Evolutionary conservation across 495 filamentous ascomycete species (phyloP).

Genomic region (Talaromyces liani): DNA sequence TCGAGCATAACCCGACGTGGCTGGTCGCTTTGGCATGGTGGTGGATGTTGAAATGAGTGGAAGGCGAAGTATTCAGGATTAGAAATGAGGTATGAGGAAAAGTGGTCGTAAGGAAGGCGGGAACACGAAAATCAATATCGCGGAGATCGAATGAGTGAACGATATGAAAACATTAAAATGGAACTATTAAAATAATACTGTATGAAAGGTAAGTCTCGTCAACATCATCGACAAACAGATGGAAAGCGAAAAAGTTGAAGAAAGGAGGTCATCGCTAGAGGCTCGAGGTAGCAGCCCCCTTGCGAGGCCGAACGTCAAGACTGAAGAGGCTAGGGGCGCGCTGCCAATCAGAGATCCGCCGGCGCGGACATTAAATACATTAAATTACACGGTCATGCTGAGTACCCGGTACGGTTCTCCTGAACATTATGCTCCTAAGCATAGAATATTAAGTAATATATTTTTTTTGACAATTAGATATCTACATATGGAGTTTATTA

Average conservation of each 20-base stretch:
- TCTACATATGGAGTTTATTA: too few species aligned
- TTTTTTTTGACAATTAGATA: neutral
- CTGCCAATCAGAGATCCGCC: neutral
- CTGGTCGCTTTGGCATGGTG: conserved; percentile 54
- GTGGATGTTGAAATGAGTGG: neutral
- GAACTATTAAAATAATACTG: neutral
- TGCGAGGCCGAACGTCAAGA: neutral
- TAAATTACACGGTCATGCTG: conserved; percentile 1
- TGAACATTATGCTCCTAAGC: neutral
- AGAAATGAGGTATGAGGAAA: neutral
- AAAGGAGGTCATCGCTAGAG: neutral
- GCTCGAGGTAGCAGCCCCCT: neutral
- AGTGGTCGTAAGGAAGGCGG: neutral
- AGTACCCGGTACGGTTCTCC: neutral
- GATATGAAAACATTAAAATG: neutral
- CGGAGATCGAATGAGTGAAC: neutral
- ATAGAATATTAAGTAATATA: neutral
- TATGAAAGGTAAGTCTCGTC: neutral
- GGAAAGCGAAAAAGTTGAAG: neutral
- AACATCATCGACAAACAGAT: neutral
- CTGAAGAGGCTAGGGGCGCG: neutral
- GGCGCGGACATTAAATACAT: neutral
- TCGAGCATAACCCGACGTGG: conserved; percentile 85
- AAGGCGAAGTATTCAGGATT: conserved; percentile 1
- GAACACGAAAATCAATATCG: neutral